phyloP scores from a whole-genome alignment of 306 rosid species.

The Lagenaria siceraria region DNA sequence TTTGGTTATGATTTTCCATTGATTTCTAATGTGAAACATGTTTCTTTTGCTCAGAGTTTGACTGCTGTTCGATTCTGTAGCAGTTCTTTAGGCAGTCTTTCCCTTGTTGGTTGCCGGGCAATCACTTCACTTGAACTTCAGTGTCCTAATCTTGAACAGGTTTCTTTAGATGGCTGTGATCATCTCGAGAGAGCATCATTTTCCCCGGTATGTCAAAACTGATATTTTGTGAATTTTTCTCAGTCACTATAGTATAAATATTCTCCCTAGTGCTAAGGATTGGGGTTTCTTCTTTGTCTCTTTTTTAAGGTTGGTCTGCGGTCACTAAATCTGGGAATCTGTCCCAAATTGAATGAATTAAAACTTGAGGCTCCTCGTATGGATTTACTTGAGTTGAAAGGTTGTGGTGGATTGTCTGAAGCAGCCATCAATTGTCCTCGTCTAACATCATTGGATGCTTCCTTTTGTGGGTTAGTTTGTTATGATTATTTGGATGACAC shows the following conservation, averaged over 20 bases:
- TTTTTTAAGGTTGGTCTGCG: slow-evolving; percentile 73
- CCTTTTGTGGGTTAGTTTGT: slow-evolving; percentile 76
- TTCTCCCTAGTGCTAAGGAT: background rate
- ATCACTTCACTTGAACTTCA: slow-evolving; percentile 65
- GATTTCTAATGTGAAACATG: slow-evolving; percentile 9
- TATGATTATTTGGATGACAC: slow-evolving; percentile 3
- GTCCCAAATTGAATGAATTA: slow-evolving; percentile 75
- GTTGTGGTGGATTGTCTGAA: slow-evolving; percentile 86
- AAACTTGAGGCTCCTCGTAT: slow-evolving; percentile 59
- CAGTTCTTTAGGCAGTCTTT: slow-evolving; percentile 63
- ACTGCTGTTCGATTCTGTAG: slow-evolving; percentile 69
- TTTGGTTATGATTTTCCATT: slow-evolving; percentile 2
- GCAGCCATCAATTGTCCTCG: slow-evolving; percentile 88
- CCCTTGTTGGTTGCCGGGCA: slow-evolving; percentile 89
- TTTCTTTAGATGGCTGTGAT: slow-evolving; percentile 93
- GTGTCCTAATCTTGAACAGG: slow-evolving; percentile 77
- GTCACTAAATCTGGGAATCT: slow-evolving; percentile 84
- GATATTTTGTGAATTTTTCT: background rate
- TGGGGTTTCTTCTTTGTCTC: background rate
- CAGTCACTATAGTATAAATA: background rate
- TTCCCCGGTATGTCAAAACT: slow-evolving; percentile 61
- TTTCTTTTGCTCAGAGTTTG: slow-evolving; percentile 50
- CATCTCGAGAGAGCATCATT: slow-evolving; percentile 79
- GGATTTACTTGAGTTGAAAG: slow-evolving; percentile 90
- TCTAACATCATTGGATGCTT: slow-evolving; percentile 82